These are phyloP conservation scores for Trebouxia sp. DNA, from an alignment of 139 green algal genomes.

Conservation along the genomic window DNA sequence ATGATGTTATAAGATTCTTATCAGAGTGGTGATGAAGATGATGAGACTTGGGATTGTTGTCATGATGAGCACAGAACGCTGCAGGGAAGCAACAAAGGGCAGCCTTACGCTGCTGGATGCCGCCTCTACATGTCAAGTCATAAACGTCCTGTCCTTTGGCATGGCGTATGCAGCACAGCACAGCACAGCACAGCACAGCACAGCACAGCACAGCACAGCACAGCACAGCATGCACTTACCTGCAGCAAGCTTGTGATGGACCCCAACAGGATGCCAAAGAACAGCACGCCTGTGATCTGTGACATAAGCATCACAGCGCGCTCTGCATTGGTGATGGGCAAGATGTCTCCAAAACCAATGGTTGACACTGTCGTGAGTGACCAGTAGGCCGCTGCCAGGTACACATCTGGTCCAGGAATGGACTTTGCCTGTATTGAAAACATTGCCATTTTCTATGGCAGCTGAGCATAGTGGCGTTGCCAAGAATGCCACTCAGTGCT, in stretches of 20 bases:
- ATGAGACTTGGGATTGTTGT: too few species aligned
- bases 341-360: constrained; percentile 39
- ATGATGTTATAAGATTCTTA: too few species aligned
- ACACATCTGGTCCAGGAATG: constrained; percentile 28
- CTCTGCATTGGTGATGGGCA: constrained; percentile 17
- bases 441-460: not conserved
- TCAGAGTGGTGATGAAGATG: too few species aligned
- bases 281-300: constrained; percentile 10
- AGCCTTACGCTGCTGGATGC: too few species aligned
- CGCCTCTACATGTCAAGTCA: too few species aligned
- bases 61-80: too few species aligned
- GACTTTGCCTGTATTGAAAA: not conserved
- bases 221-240: not conserved
- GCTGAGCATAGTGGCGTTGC: not conserved
- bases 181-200: not conserved
- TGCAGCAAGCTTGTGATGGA: constrained; percentile 28
- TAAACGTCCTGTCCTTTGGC: too few species aligned
- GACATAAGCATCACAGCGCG: not conserved
- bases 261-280: constrained; percentile 44
- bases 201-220: not conserved
- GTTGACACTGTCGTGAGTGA: constrained; percentile 43
- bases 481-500: too few species aligned
- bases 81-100: too few species aligned
- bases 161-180: too few species aligned
- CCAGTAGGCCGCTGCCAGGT: constrained; percentile 47